Evolutionary conservation across 148 eudicot species (phyloP), one percentile per base, ranked within the genome.

Genomic region (Camellia sinensis): DNA sequence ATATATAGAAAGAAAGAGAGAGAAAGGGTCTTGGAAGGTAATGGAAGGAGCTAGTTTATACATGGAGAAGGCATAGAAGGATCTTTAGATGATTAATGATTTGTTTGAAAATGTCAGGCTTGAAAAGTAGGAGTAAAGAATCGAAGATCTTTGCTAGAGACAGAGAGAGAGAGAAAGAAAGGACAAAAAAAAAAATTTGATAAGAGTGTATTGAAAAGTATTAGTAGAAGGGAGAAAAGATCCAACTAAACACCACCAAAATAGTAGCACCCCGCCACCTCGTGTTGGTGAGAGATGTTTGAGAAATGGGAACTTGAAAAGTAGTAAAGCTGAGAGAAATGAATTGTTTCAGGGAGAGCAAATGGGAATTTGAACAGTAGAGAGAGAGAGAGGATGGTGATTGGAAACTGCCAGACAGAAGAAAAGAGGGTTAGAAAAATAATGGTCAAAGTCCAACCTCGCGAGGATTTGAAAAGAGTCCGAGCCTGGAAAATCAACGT

Each of bases 361-460:
- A 29, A 54, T 54, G 4, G 44, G 70, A 66, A 66, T 7, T 29
- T 37, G 70, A 66, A 40, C 37, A 40, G 5, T 21, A 37, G 5
- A 3, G 45, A 54, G 57, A 14, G 70, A 40, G 43, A 11, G 43
- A 9, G 68, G 13, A 43, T 0, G 41, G 29, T 41, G 14, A 1
- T 0, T 3, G 29, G 73, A 5, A 50, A 9, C 6, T 9, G 9
- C 1, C 53, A 70, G 81, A 68, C 67, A 59, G 76, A 45, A 61
- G 15, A 48, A 45, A 29, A 29, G 71, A n/a, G 44, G 59, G 5
- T 54, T 17, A 65, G 83, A 84, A 84, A 84, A 84, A 83, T 77
- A 80, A 7, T 71, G 78, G 86, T 84, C 86, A 84, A 80, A 80
- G 86, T 84, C 80, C 68, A 80, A 43, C 13, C 1, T 9, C 22